Base-by-base conservation (phyloP, 1,284 basidiomycete species). In the Irpex lacteus region DNA sequence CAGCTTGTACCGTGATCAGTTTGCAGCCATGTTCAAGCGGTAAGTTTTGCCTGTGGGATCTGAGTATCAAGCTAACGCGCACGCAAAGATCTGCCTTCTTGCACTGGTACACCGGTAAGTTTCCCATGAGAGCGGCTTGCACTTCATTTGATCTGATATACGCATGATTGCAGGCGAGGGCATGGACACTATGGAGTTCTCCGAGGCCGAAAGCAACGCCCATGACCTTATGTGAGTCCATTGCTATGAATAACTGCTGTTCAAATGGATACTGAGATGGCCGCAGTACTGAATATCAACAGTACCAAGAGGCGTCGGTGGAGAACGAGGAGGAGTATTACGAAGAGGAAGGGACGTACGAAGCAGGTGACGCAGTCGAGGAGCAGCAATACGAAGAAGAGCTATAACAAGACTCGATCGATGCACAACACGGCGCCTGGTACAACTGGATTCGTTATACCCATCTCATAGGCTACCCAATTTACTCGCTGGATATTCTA, bases 151-250 rank as follows among this genome's bases (percentile, higher is more conserved):
- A 11, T 36, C 26, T 11, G 13, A 9, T 18, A 34, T 6, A 13
- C 34, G 11, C 54, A 6, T 18, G 21, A 13, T 56, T 36, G 34
- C 38, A 64, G 62, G 65, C 37, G 94, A 96, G 76, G 95, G 95
- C 61, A 95, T 95, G 95, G 93, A 95, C 74, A 76, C 87, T 59
- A 91, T 96, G 91, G 95, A 97, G 77, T 96, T 98, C 77, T 88
- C 92, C 1, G 95, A 97, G 75, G 92, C 93, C 0, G 92, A 94
- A 78, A 92, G 89, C 72, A 94, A 95, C 73, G 79, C 85, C 13
- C 83, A 84, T n/a, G 93, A 95, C 78, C 74, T 95, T 53, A 87
- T 95, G 90, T 92, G 75, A 74, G 92, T 78, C 57, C 63, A 38
- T 61, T 49, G 2, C 19, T 19, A 8, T 58, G 18, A 13, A 50